Percentiles rank a stretch among this genome's conserved stretches.
These are phyloP conservation scores for Aspergillus sp. DNA, from an alignment of 2,329 filamentous ascomycete genomes.

Conservation along the genomic window DNA sequence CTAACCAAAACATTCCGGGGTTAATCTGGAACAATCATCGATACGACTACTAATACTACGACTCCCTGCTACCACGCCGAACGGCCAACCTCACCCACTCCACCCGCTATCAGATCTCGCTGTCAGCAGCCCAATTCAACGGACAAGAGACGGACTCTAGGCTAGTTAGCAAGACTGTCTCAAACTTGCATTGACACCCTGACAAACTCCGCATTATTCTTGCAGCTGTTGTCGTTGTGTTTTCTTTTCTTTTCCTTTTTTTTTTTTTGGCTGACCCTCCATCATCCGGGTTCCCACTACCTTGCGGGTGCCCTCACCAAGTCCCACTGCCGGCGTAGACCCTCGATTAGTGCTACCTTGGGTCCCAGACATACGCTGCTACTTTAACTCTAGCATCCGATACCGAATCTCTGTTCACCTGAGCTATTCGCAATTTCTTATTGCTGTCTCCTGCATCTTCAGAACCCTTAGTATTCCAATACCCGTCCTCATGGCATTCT, in stretches of 20 bases:
- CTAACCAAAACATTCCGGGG: neutral
- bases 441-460: constrained; percentile 1
- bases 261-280: neutral
- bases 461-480: constrained; percentile 7
- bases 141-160: neutral
- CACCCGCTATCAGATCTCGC: constrained; percentile 5
- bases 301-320: constrained; percentile 3
- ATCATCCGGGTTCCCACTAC: constrained; percentile 9
- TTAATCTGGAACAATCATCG: neutral
- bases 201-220: neutral
- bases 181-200: neutral
- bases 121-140: neutral
- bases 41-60: constrained; percentile 11
- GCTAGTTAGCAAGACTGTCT: neutral
- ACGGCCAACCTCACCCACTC: neutral
- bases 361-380: constrained; percentile 17
- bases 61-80: constrained; percentile 11
- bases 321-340: constrained; percentile 3
- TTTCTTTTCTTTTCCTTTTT: neutral
- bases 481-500: constrained; percentile 9
- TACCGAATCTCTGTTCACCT: constrained; percentile 1
- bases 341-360: constrained; percentile 22
- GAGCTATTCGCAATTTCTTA: neutral
- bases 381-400: constrained; percentile 18
- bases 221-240: constrained; percentile 10